phyloP scores from a whole-genome alignment of 805 yeast species.

The Saturnispora sanitii region DNA sequence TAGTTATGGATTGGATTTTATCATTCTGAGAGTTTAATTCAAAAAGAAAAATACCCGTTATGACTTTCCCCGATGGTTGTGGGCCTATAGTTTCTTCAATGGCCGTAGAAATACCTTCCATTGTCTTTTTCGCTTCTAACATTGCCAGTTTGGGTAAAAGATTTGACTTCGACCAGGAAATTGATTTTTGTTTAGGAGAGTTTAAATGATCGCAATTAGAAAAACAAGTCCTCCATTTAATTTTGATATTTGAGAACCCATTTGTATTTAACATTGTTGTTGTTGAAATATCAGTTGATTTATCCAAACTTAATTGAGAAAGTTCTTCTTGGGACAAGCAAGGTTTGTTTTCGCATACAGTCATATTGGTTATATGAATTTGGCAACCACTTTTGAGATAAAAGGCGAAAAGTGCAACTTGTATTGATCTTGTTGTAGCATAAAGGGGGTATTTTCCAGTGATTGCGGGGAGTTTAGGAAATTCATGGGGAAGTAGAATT shows the following conservation, averaged over 20 bases:
- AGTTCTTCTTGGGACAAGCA: constrained; percentile 6
- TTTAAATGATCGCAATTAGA: constrained; percentile 42
- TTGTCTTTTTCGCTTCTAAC: constrained; percentile 11
- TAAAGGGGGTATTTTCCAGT: constrained; percentile 48
- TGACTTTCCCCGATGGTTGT: constrained; percentile 27
- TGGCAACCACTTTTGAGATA: constrained; percentile 43
- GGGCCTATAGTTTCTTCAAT: constrained; percentile 2
- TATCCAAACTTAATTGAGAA: constrained; percentile 19
- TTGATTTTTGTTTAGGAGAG: constrained; percentile 10
- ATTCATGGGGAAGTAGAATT: constrained; percentile 47
- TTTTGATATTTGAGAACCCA: constrained; percentile 32
- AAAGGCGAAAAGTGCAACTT: constrained; percentile 43
- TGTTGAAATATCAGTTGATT: constrained; percentile 20
- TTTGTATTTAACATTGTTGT: constrained; percentile 14
- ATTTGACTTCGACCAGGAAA: constrained; percentile 11
- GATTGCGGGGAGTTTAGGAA: constrained; percentile 44
- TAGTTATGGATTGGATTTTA: constrained; percentile 48
- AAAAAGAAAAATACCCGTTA: constrained; percentile 52
- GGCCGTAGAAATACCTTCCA: constrained; percentile 8
- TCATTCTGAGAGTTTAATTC: constrained; percentile 51
- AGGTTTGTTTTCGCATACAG: constrained; percentile 22
- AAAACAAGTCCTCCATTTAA: constrained; percentile 50
- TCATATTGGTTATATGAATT: constrained; percentile 41
- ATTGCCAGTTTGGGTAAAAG: constrained; percentile 10
- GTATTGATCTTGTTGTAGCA: constrained; percentile 47